Conservation (phyloP, 495 filamentous ascomycete genomes). For the Neurospora tetrasperma region DNA sequence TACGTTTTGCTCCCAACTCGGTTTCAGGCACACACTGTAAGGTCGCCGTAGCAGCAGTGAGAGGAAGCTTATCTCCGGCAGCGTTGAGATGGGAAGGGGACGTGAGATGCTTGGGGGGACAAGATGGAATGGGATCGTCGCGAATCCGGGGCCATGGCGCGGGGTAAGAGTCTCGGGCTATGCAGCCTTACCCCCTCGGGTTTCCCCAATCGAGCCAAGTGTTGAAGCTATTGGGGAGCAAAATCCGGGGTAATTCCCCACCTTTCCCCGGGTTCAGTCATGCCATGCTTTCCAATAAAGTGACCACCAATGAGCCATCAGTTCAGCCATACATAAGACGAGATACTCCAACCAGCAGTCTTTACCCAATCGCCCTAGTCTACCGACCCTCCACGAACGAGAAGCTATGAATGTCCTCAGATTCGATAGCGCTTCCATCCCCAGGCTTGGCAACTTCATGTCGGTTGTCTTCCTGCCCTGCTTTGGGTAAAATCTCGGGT, state of each 20-base stretch:
- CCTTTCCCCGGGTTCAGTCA: not conserved
- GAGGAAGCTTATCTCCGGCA: not conserved
- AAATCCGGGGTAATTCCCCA: not conserved
- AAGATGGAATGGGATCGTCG: not conserved
- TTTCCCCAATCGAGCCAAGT: not conserved
- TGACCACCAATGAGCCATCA: not conserved
- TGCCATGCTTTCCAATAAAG: not conserved
- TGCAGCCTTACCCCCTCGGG: too few species aligned
- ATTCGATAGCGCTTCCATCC: not conserved
- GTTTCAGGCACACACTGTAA: not conserved
- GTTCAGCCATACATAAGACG: not conserved
- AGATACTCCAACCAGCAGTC: not conserved
- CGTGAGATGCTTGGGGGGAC: not conserved
- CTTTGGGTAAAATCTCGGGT: not conserved
- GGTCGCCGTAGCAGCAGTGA: not conserved
- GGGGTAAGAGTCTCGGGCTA: not conserved
- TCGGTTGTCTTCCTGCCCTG: not conserved
- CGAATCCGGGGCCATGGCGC: not conserved
- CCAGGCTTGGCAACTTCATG: not conserved
- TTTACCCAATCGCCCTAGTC: not conserved
- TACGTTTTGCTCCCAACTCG: not conserved
- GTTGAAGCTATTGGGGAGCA: not conserved
- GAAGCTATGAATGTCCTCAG: not conserved
- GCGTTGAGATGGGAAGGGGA: not conserved
- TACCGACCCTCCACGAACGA: not conserved